Evolutionary conservation across 176 grass and related monocot species (phyloP).

Genomic region (Chrysopogon serrulatus): DNA sequence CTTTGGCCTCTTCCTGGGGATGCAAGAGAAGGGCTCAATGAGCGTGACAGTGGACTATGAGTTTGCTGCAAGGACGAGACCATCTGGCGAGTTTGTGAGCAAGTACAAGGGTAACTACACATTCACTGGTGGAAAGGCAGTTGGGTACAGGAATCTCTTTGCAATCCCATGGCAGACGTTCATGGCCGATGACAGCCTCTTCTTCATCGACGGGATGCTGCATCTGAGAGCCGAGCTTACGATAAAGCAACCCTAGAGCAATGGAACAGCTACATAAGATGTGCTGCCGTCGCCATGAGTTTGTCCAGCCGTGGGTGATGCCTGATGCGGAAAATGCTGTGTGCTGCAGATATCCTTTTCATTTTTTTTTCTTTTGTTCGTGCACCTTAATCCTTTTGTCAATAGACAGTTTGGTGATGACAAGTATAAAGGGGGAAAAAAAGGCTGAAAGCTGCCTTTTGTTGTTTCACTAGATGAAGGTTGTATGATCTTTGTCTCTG

Average conservation of each 20-base stretch:
- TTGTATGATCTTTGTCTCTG: background rate
- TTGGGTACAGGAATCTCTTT: slow-evolving; percentile 80
- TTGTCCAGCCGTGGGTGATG: background rate
- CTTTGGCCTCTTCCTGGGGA: slow-evolving; percentile 79
- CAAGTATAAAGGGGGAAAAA: slow-evolving; percentile 6
- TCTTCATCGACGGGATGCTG: slow-evolving; percentile 64
- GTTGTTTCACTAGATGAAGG: slow-evolving; percentile 8
- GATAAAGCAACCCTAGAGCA: slow-evolving; percentile 59
- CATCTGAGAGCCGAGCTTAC: slow-evolving; percentile 78
- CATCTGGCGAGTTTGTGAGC: slow-evolving; percentile 59
- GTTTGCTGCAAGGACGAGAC: slow-evolving; percentile 58
- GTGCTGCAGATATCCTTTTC: slow-evolving; percentile 27
- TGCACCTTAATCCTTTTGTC: slow-evolving; percentile 11
- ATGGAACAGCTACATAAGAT: background rate
- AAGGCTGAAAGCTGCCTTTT: background rate
- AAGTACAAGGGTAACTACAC: slow-evolving; percentile 84
- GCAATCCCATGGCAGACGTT: slow-evolving; percentile 66
- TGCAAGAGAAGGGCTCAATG: slow-evolving; percentile 88
- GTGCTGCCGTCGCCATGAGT: background rate
- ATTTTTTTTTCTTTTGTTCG: background rate
- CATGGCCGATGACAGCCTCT: slow-evolving; percentile 72
- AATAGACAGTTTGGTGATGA: slow-evolving; percentile 41
- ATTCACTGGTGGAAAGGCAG: slow-evolving; percentile 77
- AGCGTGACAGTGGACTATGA: slow-evolving; percentile 73
- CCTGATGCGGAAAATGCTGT: background rate